These are phyloP conservation scores for Fusarium anguioides DNA, from an alignment of 2,329 filamentous ascomycete species.

Conservation along the genomic window DNA sequence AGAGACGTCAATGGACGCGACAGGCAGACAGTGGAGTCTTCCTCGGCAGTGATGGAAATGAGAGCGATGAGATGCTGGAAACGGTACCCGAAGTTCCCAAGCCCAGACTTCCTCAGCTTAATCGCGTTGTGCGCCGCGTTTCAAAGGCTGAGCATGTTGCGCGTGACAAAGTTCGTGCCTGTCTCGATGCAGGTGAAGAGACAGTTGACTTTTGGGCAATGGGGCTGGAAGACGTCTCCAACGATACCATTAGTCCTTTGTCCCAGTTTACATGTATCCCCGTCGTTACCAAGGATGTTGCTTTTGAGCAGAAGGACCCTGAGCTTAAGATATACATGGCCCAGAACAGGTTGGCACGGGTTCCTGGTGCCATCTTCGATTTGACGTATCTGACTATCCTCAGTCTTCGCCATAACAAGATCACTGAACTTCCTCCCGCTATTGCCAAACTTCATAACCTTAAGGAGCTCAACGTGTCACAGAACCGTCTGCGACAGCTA, in stretches of 20 bases:
- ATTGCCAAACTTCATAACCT: constrained; percentile 70
- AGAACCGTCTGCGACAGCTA: constrained; percentile 70
- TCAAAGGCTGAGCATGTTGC: constrained; percentile 58
- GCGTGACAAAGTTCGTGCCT: constrained; percentile 59
- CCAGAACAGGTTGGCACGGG: constrained; percentile 64
- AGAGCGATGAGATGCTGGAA: constrained; percentile 56
- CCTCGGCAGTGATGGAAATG: constrained; percentile 69
- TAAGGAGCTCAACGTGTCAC: constrained; percentile 71
- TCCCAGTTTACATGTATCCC: constrained; percentile 66
- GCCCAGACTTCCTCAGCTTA: constrained; percentile 54
- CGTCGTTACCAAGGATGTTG: constrained; percentile 64
- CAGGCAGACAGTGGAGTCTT: constrained; percentile 77
- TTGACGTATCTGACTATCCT: constrained; percentile 72
- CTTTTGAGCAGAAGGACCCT: constrained; percentile 69
- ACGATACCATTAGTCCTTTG: constrained; percentile 67
- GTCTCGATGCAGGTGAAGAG: constrained; percentile 69
- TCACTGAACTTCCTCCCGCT: constrained; percentile 69
- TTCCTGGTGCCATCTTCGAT: constrained; percentile 71
- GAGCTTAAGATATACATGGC: constrained; percentile 71
- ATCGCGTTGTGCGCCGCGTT: constrained; percentile 46
- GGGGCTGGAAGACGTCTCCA: constrained; percentile 64
- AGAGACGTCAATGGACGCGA: constrained; percentile 65
- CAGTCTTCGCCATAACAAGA: constrained; percentile 72
- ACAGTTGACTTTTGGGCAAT: constrained; percentile 70
- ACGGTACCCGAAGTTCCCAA: constrained; percentile 47